Evolutionary conservation across 2,329 filamentous ascomycete genomes (phyloP), one percentile per base, ranked within the genome.

Genomic region (Aspergillus awamori): DNA sequence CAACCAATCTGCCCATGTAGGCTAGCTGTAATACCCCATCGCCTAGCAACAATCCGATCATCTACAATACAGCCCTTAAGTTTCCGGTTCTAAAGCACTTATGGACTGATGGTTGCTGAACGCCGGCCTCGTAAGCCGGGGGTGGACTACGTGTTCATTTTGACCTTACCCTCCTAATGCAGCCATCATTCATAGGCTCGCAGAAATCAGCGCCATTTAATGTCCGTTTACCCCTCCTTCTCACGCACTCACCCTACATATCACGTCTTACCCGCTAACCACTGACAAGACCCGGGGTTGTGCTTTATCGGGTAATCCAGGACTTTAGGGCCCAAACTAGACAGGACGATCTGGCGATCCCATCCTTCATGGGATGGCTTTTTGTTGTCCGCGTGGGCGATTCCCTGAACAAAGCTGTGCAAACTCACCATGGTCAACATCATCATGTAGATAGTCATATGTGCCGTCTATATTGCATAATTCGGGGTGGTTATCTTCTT

Each of bases 321-420:
- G 24, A 30, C 58, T 47, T 13, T 36, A 36, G 45, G 33, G 36
- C 36, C 51, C 41, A 28, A 53, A 28, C 43, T 60, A 60, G 53
- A 20, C 33, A 58, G 59, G 65, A 55, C 62, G 62, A 67, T 66
- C 67, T 58, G 65, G 57, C 48, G 65, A 66, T 69, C 64, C 45
- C 58, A 52, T 63, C 61, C 33, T 41, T 53, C 45, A 39, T 48
- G 17, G 47, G 58, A 36, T 47, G 28, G 55, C 38, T 53, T 33
- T 59, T 64, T 62, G 65, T 64, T 64, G 63, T 66, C 55, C 41
- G 7, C 38, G 30, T 20, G 33, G 43, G 43, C 15, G 20, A 38
- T 38, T 47, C 20, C 30, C 22, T 13, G 24, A 13, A 11, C 17
- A 48, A 38, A 49, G n/a, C 28, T 24, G 30, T 17, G 5, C 15